phyloP scores from a whole-genome alignment of 768 basidiomycete genomes.

The Hypsizygus marmoreus region DNA sequence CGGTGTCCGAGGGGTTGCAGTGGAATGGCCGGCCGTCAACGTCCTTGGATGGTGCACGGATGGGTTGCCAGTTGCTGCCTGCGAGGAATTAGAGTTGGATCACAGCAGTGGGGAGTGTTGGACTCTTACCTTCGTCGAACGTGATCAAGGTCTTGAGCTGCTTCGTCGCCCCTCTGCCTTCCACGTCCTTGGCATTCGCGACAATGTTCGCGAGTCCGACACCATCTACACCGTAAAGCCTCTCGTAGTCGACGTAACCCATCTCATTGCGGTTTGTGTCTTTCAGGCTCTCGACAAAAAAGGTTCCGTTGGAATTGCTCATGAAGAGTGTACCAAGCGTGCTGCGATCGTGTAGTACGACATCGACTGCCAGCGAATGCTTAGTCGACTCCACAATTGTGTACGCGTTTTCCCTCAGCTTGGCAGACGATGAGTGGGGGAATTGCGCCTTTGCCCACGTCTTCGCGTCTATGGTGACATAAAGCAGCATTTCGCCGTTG shows the following conservation, averaged over 20 bases:
- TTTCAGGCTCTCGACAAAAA: constrained; percentile 87
- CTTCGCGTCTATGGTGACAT: constrained; percentile 81
- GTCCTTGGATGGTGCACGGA: constrained; percentile 61
- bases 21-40: constrained; percentile 57
- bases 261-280: constrained; percentile 89
- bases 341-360: constrained; percentile 69
- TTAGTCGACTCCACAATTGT: constrained; percentile 94
- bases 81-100: constrained; percentile 16
- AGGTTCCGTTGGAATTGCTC: constrained; percentile 94
- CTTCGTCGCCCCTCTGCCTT: constrained; percentile 67
- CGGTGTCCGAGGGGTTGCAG: constrained; percentile 60
- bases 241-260: constrained; percentile 95
- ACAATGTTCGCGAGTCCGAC: constrained; percentile 92
- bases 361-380: constrained; percentile 94
- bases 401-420: constrained; percentile 88
- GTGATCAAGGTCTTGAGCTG: constrained; percentile 80
- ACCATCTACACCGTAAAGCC: constrained; percentile 82
- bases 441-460: constrained; percentile 90
- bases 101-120: neutral
- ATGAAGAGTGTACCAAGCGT: constrained; percentile 90
- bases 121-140: constrained; percentile 68
- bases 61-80: constrained; percentile 74
- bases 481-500: constrained; percentile 78
- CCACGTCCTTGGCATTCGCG: constrained; percentile 81
- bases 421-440: constrained; percentile 83